Base-by-base conservation (phyloP, 2,329 filamentous ascomycete genomes). In the Sclerotinia borealis region DNA sequence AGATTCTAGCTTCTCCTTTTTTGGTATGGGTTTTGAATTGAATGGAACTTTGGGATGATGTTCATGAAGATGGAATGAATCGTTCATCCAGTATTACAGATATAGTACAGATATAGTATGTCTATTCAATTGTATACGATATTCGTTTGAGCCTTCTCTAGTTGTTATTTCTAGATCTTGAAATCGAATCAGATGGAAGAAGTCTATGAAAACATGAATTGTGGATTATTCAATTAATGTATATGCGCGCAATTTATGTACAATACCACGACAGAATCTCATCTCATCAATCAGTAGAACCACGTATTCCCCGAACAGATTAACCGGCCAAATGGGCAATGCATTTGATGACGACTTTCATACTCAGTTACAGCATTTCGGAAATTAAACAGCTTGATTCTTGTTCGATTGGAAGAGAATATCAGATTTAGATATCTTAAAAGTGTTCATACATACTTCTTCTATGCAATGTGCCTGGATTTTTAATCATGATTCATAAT, bases 401-500 rank as follows among this genome's bases (percentile, higher is more conserved):
- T 19, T n/a, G 15, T 22, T 22, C 22, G 25, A 31, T 41, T 55
- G 51, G 25, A 19, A 13, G 13, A 37, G 17, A 22, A 55, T n/a
- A n/a, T n/a, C n/a, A n/a, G n/a, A 55, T 25, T 43, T n/a, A 22
- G 25, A 47, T 39, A 29, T 47, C 43, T 17, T 47, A 25, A 15
- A 9, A 27, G 13, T 15, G 13, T n/a, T 39, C 15, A 39, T n/a
- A 29, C 43, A 47, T 47, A 19, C n/a, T 22, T 11, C 36, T 37
- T 17, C 45, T 22, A 34, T 55, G 19, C 27, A 5, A 43, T 43
- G 37, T 43, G 37, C 15, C n/a, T 37, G 13, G 9, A 9, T 10
- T 55, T 43, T 55, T 41, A 41, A n/a, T 55, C 51, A 55, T 25
- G 52, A 55, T 55, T 55, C 52, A 34, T 13, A 19, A 55, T 41